Evolutionary conservation across 1,139 yeast species (phyloP), one percentile per base, ranked within the genome.

Genomic region (Yamadazyma trypodendri): DNA sequence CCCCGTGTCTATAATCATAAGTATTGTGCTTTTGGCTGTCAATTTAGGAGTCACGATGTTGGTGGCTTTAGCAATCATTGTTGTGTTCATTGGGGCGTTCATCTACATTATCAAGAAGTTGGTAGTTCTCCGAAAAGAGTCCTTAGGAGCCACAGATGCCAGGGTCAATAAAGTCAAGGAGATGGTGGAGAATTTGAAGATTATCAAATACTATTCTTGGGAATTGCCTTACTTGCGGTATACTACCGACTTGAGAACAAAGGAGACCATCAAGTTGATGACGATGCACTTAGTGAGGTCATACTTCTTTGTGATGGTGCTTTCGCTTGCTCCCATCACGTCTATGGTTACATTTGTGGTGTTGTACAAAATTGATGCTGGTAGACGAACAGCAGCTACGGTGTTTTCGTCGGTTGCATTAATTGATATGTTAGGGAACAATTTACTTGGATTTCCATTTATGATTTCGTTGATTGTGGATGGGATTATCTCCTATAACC

Each of bases 331-430:
- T 1, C 69, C 77, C 18, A 57, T 86, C 41, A 77, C 90, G 1
- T 83, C 94, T 3, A 70, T 84, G 74, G 69, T 80, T 2, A 75
- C 96, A 0, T 89, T 88, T 54, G 74, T 88, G 46, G 81, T 81
- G 0, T 63, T 85, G 49, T 82, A 80, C 49, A 79, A 74, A 28
- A 60, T 80, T 9, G 81, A 83, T 44, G 44, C 51, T 9, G 48
- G 47, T 63, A 37, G 38, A 17, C 70, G 78, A 45, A 68, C 70
- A 42, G 81, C 95, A 1, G 92, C 89, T 4, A 65, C 75, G 28
- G 78, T 89, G 14, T 89, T 89, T 55, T 77, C 96, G 0, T 83
- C 96, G n/a, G 65, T 89, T 36, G 72, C 90, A 1, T 70, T 86
- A 41, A 87, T 88, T 33, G 35, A 16, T 4, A n/a, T 20, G 10